phyloP scores from a whole-genome alignment of 2,329 filamentous ascomycete genomes.

The Chaetomium sp. region DNA sequence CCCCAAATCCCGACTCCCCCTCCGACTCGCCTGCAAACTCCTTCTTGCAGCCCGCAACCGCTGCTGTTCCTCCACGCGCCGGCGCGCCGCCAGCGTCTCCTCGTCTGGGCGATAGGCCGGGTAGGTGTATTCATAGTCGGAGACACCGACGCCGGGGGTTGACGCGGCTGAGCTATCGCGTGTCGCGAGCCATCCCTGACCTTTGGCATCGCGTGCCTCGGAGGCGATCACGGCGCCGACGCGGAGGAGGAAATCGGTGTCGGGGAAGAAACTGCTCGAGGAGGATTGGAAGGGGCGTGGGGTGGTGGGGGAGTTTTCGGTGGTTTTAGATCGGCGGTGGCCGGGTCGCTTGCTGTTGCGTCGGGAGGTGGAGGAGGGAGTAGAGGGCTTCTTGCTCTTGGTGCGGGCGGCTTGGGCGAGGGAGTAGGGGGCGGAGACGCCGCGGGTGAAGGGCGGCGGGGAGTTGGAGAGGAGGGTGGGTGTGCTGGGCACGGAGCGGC shows the following conservation, averaged over 20 bases:
- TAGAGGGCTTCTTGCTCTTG: conserved; percentile 59
- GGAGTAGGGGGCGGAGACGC: conserved; percentile 30
- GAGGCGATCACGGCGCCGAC: conserved; percentile 56
- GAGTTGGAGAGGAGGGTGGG: conserved; percentile 56
- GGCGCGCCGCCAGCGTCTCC: conserved; percentile 40
- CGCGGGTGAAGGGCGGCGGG: conserved; percentile 43
- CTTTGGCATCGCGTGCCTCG: conserved; percentile 60
- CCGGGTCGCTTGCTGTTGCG: conserved; percentile 4
- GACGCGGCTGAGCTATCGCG: conserved; percentile 54
- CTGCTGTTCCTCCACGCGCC: conserved; percentile 27
- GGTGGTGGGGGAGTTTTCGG: not conserved
- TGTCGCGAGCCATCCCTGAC: conserved; percentile 62
- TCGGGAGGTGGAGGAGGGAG: conserved; percentile 34
- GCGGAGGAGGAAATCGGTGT: conserved; percentile 60
- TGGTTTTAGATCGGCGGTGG: not conserved
- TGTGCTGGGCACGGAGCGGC: conserved; percentile 57
- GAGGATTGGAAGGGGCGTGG: conserved; percentile 11
- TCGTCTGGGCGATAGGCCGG: conserved; percentile 38
- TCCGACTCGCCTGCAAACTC: not conserved
- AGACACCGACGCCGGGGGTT: too few relatives aligned
- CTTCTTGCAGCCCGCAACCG: not conserved
- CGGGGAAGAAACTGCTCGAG: conserved; percentile 20
- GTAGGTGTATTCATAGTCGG: conserved; percentile 32
- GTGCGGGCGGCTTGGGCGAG: conserved; percentile 30
- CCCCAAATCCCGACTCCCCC: not conserved